Percentiles rank a stretch among this genome's conserved stretches.
phyloP scores from a whole-genome alignment of 1,139 yeast genomes.

The Pichia sp. region DNA sequence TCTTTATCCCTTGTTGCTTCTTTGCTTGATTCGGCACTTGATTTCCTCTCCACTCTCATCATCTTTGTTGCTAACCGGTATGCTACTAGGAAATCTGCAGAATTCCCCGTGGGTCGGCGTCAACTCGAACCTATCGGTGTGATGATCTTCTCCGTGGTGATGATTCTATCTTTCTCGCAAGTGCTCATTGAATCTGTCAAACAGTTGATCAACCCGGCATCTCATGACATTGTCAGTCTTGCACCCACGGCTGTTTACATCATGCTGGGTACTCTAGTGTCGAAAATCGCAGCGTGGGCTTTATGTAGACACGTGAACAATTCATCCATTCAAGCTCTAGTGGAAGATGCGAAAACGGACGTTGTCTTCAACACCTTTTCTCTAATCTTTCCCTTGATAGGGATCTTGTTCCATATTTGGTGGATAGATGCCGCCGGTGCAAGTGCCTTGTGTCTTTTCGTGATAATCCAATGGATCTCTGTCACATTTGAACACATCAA shows the following conservation, averaged over 20 bases:
- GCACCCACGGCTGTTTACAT: constrained; percentile 50
- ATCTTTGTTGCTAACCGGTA: constrained; percentile 53
- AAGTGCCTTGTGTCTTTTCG: constrained; percentile 50
- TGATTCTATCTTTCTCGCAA: constrained; percentile 65
- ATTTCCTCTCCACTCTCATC: constrained; percentile 67
- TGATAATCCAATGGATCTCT: constrained; percentile 54
- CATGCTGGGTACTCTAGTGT: constrained; percentile 56
- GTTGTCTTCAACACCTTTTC: constrained; percentile 66
- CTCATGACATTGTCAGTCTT: constrained; percentile 36
- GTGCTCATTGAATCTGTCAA: constrained; percentile 57
- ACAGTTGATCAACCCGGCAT: constrained; percentile 24
- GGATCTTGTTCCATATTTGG: constrained; percentile 47
- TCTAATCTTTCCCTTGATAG: constrained; percentile 59
- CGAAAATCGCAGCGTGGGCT: constrained; percentile 54
- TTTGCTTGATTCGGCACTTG: constrained; percentile 67
- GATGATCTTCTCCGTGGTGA: constrained; percentile 62
- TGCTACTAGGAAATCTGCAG: constrained; percentile 48
- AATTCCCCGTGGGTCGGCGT: constrained; percentile 63
- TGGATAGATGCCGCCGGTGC: constrained; percentile 79
- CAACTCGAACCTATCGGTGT: constrained; percentile 77
- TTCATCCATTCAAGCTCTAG: constrained; percentile 68
- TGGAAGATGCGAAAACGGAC: constrained; percentile 79
- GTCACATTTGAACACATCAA: constrained; percentile 65
- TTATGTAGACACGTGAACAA: constrained; percentile 62
- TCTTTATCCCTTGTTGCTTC: constrained; percentile 76